Percentiles rank a stretch among this genome's conserved stretches.
Evolutionary conservation across 805 yeast genomes (phyloP).

Genomic region (Kodamaea leandrae): DNA sequence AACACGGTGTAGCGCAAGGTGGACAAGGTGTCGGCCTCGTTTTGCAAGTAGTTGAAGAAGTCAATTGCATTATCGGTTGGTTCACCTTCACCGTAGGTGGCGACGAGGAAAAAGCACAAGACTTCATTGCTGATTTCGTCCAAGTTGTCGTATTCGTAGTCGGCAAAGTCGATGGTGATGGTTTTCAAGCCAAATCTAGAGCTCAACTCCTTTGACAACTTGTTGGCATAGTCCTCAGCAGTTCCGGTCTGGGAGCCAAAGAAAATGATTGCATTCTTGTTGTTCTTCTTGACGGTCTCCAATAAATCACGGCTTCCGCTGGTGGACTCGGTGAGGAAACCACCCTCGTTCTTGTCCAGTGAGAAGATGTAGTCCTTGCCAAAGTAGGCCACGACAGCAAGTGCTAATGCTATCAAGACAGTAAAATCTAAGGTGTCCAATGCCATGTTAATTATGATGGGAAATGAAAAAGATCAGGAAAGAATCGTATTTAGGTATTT

Average conservation of each 20-base stretch:
- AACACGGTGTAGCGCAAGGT: slow-evolving; percentile 70
- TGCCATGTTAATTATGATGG: slow-evolving; percentile 38
- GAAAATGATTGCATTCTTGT: slow-evolving; percentile 75
- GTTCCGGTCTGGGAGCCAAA: slow-evolving; percentile 98
- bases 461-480: too few species aligned
- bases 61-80: slow-evolving; percentile 92
- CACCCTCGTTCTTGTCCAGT: slow-evolving; percentile 24
- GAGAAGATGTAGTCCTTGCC: slow-evolving; percentile 56
- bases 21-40: slow-evolving; percentile 50
- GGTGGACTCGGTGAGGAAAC: slow-evolving; percentile 27
- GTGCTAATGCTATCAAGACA: slow-evolving; percentile 61
- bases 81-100: slow-evolving; percentile 98
- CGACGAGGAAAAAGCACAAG: slow-evolving; percentile 66
- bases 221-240: slow-evolving; percentile 93
- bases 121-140: slow-evolving; percentile 58
- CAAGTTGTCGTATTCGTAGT: slow-evolving; percentile 78
- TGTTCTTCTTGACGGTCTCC: slow-evolving; percentile 54
- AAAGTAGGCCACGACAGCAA: slow-evolving; percentile 66
- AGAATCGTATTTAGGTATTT: background rate
- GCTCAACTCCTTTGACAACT: slow-evolving; percentile 84
- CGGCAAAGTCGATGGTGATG: slow-evolving; percentile 85
- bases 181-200: slow-evolving; percentile 77
- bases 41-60: slow-evolving; percentile 66
- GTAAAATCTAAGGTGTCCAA: slow-evolving; percentile 71
- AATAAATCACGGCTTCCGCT: slow-evolving; percentile 55